Conservation (phyloP, 1,284 basidiomycete genomes). For the Pholiota adiposa region DNA sequence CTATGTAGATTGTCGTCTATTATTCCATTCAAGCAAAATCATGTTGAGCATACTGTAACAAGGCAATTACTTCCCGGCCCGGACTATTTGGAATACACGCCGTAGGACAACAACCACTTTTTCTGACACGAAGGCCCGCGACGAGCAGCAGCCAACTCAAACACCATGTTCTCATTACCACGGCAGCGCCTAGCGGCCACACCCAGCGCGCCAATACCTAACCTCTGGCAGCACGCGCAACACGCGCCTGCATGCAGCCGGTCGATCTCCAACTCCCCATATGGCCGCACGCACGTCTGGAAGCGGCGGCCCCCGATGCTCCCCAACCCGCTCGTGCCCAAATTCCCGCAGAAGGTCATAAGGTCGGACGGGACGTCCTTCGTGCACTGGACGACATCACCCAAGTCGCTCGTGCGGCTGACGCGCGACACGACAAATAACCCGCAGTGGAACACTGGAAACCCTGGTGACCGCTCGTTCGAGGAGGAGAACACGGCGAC, state of each 20-base stretch:
- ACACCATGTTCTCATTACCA: slow-evolving; percentile 1
- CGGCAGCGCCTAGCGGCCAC: slow-evolving; percentile 15
- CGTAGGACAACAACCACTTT: slow-evolving; percentile 10
- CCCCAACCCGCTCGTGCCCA: slow-evolving; percentile 81
- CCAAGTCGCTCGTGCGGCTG: slow-evolving; percentile 71
- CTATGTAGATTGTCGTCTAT: too few species aligned
- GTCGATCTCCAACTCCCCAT: slow-evolving; percentile 68
- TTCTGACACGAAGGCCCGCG: slow-evolving; percentile 5
- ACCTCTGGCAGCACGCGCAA: slow-evolving; percentile 18
- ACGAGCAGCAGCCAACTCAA: background rate
- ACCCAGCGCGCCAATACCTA: slow-evolving; percentile 10
- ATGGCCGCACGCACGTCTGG: slow-evolving; percentile 79
- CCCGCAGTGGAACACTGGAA: slow-evolving; percentile 74
- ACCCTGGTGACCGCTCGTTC: slow-evolving; percentile 61
- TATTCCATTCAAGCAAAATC: too few species aligned
- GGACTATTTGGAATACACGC: background rate
- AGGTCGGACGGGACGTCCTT: slow-evolving; percentile 88
- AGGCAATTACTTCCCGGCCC: too few species aligned
- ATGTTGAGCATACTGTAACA: too few species aligned
- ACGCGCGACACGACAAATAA: slow-evolving; percentile 88
- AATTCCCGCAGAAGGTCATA: slow-evolving; percentile 82
- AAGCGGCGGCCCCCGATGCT: slow-evolving; percentile 66
- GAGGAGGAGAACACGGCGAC: slow-evolving; percentile 73
- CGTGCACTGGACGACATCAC: slow-evolving; percentile 85
- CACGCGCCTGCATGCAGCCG: slow-evolving; percentile 32